These are phyloP conservation scores for Geoglossum glabrum DNA, from an alignment of 495 filamentous ascomycete genomes.

Conservation along the genomic window DNA sequence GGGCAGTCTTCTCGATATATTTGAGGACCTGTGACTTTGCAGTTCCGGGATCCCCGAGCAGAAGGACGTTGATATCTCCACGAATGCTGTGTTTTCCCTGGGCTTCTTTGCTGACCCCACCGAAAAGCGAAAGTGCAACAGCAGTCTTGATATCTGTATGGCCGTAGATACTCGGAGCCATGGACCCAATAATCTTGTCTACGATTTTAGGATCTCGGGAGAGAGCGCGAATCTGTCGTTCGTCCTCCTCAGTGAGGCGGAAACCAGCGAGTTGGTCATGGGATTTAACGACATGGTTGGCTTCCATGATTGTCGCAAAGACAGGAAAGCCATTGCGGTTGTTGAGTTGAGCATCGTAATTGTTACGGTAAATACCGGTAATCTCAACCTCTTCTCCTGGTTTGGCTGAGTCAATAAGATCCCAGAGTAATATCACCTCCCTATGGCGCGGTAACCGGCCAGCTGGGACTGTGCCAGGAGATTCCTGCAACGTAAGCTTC, in stretches of 20 bases:
- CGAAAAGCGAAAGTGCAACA: constrained; percentile 82
- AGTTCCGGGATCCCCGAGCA: constrained; percentile 94
- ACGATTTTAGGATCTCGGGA: constrained; percentile 79
- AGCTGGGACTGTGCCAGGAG: constrained; percentile 89
- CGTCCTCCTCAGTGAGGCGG: constrained; percentile 86
- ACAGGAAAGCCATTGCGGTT: constrained; percentile 99
- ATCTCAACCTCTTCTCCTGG: constrained; percentile 96
- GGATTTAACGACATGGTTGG: constrained; percentile 89
- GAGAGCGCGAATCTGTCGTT: constrained; percentile 72
- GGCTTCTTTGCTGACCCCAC: constrained; percentile 79
- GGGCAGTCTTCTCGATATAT: constrained; percentile 94
- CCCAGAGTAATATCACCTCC: constrained; percentile 90
- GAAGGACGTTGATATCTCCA: constrained; percentile 94
- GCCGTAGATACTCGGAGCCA: constrained; percentile 94
- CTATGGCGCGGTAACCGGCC: constrained; percentile 88
- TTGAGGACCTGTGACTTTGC: constrained; percentile 98
- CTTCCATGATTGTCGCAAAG: constrained; percentile 93
- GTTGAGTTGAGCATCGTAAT: constrained; percentile 92
- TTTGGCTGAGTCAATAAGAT: constrained; percentile 91
- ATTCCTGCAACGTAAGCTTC: constrained; percentile 92
- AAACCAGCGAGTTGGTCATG: constrained; percentile 98
- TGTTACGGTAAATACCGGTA: constrained; percentile 94
- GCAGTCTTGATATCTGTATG: constrained; percentile 97
- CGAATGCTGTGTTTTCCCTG: constrained; percentile 75
- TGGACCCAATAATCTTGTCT: constrained; percentile 84